These are phyloP conservation scores for Penicillium bovifimosum DNA, from an alignment of 495 filamentous ascomycete genomes.

Conservation along the genomic window DNA sequence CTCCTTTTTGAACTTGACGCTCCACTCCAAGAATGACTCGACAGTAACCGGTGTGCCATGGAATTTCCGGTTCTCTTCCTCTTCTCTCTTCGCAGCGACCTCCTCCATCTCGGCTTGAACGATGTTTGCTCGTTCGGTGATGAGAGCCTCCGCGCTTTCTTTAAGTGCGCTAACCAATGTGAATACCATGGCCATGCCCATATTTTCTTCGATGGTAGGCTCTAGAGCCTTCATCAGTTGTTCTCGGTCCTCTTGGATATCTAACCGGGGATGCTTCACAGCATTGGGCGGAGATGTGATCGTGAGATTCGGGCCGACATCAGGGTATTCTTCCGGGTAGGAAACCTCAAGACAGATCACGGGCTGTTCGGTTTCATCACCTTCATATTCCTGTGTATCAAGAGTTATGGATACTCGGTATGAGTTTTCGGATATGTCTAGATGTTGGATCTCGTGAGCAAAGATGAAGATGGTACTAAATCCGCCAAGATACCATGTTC, in stretches of 20 bases:
- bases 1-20: constrained; percentile 70
- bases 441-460: constrained; percentile 7
- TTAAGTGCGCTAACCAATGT: constrained; percentile 81
- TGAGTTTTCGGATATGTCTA: constrained; percentile 81
- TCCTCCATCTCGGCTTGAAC: constrained; percentile 58
- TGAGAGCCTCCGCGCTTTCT: constrained; percentile 76
- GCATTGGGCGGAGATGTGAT: constrained; percentile 66
- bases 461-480: neutral
- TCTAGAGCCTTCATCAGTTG: constrained; percentile 62
- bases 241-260: constrained; percentile 63
- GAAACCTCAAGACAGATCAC: constrained; percentile 73
- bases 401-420: constrained; percentile 78
- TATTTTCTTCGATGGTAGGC: constrained; percentile 73
- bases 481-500: neutral
- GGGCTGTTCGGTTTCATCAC: constrained; percentile 41
- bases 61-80: constrained; percentile 94
- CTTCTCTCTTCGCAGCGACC: constrained; percentile 64
- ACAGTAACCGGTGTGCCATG: constrained; percentile 80
- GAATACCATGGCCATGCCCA: constrained; percentile 99
- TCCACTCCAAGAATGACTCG: constrained; percentile 81
- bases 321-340: constrained; percentile 83
- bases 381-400: constrained; percentile 61
- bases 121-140: constrained; percentile 60
- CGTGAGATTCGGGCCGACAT: constrained; percentile 74
- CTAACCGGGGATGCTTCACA: constrained; percentile 56